Evolutionary conservation across 352 stramenopile genomes (phyloP), one percentile per base, ranked within the genome.

Genomic region (Thalassiosira exigua): DNA sequence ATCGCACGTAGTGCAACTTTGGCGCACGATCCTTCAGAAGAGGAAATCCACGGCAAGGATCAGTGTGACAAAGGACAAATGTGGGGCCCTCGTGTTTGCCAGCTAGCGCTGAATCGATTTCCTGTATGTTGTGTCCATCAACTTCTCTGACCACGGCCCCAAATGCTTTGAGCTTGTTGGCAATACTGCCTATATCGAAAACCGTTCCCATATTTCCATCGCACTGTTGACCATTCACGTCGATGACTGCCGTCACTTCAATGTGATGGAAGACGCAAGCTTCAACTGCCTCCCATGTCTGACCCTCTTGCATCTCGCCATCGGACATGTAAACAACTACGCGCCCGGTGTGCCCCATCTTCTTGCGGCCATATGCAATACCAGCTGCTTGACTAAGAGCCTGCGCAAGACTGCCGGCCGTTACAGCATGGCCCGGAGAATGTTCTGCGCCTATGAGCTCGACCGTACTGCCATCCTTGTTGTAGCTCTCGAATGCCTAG

Each of bases 191-290:
- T 48, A 69, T 50, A 9, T 33, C 19, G 44, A 41, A 69, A 12
- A 69, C 68, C 19, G 58, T 30, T 24, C 60, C 32, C 68, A 76
- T 76, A 21, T 76, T 69, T 0, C 68, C 57, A 64, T 76, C 68
- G 36, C 68, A 76, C 24, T 76, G 68, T 48, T 76, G 68, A 39
- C 68, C 68, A 69, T 76, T 76, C 1, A 69, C 68, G 51, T 76
- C 57, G 9, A 76, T 57, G 22, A 76, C 56, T 17, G 46, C 56
- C 12, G 50, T 48, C 19, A 76, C 21, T 48, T 59, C 51, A 11
- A 76, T 76, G 17, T 54, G 44, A 21, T 54, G 68, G 32, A 62
- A 62, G 1, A 76, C 68, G 32, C 58, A 54, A 21, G 39, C 27
- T 42, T 61, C 27, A 29, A 68, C 44, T 36, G 54, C 53, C 30